Base-by-base conservation (phyloP, 2,329 filamentous ascomycete genomes). In the Phaeophleospora eucalypticola region DNA sequence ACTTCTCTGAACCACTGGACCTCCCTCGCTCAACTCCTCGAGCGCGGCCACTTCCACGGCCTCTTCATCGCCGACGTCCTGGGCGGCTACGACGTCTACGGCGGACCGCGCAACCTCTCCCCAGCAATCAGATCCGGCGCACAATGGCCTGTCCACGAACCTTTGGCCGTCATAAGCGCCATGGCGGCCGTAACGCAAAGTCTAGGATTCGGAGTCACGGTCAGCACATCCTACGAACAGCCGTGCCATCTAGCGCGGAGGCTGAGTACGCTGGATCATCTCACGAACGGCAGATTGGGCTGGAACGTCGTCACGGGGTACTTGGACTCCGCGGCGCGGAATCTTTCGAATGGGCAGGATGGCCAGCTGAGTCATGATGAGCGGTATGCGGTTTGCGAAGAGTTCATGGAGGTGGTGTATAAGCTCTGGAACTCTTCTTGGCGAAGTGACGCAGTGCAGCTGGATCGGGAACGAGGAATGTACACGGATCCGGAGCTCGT, bases 81-180 rank as follows among this genome's bases (percentile, higher is more conserved):
- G 65, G 81, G 62, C 32, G 80, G 80, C 4, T 86, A 86, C 59
- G 83, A 87, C 68, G 81, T 86, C 3, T 87, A 85, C 65, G 80
- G 80, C 49, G 77, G 81, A 0, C 79, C 79, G 0, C 65, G 71
- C 3, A 82, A 79, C 49, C 70, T 86, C 2, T 74, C 77, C 2
- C 77, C 82, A 0, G 79, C 81, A 0, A 76, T 84, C 40, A 63
- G 73, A 1, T 79, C 80, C 0, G 83, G 81, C 1, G 80, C 82
- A 0, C 83, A 87, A 63, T 86, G 81, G 76, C 83, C 83, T 0
- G 80, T 86, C n/a, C 85, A 84, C 49, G 83, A 87, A 60, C 83
- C 83, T 0, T 59, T 86, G 1, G 75, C 77, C 1, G 74, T 82
- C 2, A 71, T 86, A 0, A 74, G 82, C 2, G 81, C 82, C 2